phyloP scores from a whole-genome alignment of 75 land plant species.

The Cunninghamia lanceolata region DNA sequence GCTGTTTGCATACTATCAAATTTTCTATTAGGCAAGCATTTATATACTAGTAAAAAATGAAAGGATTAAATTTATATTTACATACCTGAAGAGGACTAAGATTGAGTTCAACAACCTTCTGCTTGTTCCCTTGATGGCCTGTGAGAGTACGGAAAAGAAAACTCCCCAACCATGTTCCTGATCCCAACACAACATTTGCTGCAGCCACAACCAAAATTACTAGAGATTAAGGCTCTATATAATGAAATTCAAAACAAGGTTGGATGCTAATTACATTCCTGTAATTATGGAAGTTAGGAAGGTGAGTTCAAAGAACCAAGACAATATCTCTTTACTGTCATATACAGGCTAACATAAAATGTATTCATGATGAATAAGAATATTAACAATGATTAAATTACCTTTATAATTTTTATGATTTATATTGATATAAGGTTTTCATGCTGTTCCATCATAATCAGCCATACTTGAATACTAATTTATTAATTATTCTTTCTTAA shows the following conservation, averaged over 20 bases:
- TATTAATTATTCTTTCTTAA: not conserved
- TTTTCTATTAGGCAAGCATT: not conserved
- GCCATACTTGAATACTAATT: not conserved
- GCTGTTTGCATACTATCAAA: not conserved
- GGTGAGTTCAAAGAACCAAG: not conserved
- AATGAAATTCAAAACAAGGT: slow-evolving; percentile 5
- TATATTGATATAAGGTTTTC: too few species aligned
- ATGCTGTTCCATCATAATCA: not conserved
- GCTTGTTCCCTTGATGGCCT: slow-evolving; percentile 28
- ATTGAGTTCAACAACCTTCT: slow-evolving; percentile 12
- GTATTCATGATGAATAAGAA: not conserved
- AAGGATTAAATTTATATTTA: not conserved
- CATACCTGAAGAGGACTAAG: slow-evolving; percentile 74
- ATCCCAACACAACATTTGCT: slow-evolving; percentile 67
- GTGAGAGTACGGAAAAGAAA: slow-evolving; percentile 27
- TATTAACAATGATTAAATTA: not conserved
- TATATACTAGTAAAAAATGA: not conserved
- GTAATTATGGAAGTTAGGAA: not conserved
- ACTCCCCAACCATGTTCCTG: slow-evolving; percentile 63
- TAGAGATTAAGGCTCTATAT: not conserved
- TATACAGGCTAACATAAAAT: not conserved
- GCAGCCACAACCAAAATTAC: slow-evolving; percentile 22
- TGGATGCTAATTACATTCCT: not conserved
- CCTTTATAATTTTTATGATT: not conserved
- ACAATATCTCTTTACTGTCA: not conserved